Evolutionary conservation across 208 protist species (phyloP), one percentile per base, ranked within the genome.

Genomic region (Leishmania major): DNA sequence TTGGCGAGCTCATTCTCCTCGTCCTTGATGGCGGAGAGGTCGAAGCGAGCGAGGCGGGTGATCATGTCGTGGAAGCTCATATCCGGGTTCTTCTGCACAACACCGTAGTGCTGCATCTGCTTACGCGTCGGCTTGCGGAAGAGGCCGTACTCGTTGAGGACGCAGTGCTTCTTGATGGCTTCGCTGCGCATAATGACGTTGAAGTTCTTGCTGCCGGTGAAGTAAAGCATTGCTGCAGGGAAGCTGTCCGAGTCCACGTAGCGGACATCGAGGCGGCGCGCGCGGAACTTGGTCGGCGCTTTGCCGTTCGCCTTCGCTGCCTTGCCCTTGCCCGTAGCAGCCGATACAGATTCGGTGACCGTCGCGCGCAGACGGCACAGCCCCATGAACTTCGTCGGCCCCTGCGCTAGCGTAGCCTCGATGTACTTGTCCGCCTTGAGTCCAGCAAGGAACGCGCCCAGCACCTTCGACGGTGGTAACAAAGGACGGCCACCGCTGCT

Each of bases 171-270:
- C 80, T 95, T 95, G 67, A 97, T 92, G 19, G 96, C 96, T 84
- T 96, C 87, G 28, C 88, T 88, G 28, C 96, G 94, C 94, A 98
- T 97, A 25, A 92, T 79, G 3, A 97, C 94, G 81, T 98, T 98
- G 80, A 98, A 98, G 85, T 96, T 93, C 67, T 97, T 96, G 81
- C 93, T 97, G n/a, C 96, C 96, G 3, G 96, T 98, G 89, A 98
- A 98, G 90, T 98, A 98, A 25, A 97, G 84, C 74, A 98, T 78
- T 64, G 96, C 95, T 0, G 93, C 94, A 19, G 96, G 92, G 77
- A 94, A 98, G 80, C 89, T 88, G 40, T 88, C 84, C 57, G 79
- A 70, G 57, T 97, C 94, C 19, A 98, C 95, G 81, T 94, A 96
- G 79, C 95, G 94, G 57, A 98, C 91, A 83, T 98, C 96, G 15